phyloP scores from a whole-genome alignment of 75 land plant genomes.

The Pseudotsuga menziesii region DNA sequence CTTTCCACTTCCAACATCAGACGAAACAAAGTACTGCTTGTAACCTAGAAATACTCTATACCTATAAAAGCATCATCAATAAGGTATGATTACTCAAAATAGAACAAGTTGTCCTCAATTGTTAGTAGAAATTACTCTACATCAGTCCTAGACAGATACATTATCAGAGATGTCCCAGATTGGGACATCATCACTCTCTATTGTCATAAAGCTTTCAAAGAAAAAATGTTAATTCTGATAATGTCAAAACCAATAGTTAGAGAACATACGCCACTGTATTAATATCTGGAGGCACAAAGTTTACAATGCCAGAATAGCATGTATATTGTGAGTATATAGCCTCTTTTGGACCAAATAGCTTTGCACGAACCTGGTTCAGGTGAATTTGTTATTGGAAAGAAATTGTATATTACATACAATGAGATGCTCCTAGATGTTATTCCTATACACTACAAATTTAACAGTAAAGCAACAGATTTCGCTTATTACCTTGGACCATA shows the following conservation, averaged over 20 bases:
- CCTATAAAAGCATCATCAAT: slow-evolving; percentile 7
- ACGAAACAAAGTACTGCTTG: slow-evolving; percentile 53
- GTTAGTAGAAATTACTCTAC: not conserved
- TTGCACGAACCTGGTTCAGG: slow-evolving; percentile 27
- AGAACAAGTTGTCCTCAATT: not conserved
- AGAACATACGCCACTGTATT: slow-evolving; percentile 39
- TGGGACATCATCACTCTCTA: not conserved
- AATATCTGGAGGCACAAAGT: slow-evolving; percentile 50
- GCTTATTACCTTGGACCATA: slow-evolving; percentile 39
- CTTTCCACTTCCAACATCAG: slow-evolving; percentile 49
- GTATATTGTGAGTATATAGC: slow-evolving; percentile 49
- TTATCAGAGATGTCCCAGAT: not conserved
- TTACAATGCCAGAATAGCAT: slow-evolving; percentile 57
- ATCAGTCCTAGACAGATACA: not conserved
- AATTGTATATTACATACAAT: not conserved
- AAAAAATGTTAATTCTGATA: not conserved
- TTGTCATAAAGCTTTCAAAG: not conserved
- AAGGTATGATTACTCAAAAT: not conserved
- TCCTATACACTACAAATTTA: not conserved
- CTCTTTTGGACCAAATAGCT: slow-evolving; percentile 28
- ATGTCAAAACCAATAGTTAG: not conserved
- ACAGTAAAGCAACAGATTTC: not conserved
- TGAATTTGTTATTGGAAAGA: not conserved
- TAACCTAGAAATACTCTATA: slow-evolving; percentile 51
- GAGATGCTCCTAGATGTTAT: not conserved